Evolutionary conservation across 2,329 filamentous ascomycete species (phyloP).

Genomic region (Fusarium luffae): DNA sequence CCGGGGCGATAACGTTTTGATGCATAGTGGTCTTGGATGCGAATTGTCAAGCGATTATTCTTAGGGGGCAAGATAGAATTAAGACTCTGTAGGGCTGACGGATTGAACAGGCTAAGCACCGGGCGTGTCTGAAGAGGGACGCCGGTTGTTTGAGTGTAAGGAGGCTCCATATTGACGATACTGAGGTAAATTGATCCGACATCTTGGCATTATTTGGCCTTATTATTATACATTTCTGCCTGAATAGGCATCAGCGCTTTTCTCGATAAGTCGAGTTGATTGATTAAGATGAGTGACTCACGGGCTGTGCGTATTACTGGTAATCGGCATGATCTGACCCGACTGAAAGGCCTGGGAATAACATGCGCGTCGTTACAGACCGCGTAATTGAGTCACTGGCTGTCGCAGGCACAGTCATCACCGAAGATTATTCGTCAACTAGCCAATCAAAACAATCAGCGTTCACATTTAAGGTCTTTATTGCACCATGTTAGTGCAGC

Average conservation of each 20-base stretch:
- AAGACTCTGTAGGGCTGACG: slow-evolving; percentile 13
- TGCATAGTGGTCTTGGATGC: slow-evolving; percentile 18
- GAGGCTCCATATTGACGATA: slow-evolving; percentile 17
- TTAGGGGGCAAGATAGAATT: slow-evolving; percentile 2
- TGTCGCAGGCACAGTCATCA: slow-evolving; percentile 17
- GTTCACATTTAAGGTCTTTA: neutral
- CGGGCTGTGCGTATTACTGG: neutral
- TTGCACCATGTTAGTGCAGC: neutral
- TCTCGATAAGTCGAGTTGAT: neutral
- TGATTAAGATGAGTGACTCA: slow-evolving; percentile 10
- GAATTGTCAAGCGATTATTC: slow-evolving; percentile 1
- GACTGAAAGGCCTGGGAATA: neutral
- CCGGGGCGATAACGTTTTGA: slow-evolving; percentile 19
- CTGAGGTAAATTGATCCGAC: neutral
- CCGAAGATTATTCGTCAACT: neutral
- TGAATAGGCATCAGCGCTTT: neutral
- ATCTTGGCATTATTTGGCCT: neutral
- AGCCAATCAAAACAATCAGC: neutral
- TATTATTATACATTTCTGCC: slow-evolving; percentile 2
- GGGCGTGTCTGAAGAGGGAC: slow-evolving; percentile 24
- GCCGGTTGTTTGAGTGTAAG: slow-evolving; percentile 14
- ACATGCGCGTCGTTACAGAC: neutral
- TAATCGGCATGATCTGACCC: slow-evolving; percentile 18
- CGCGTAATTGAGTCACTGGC: slow-evolving; percentile 17
- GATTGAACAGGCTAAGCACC: slow-evolving; percentile 12